Conservation (phyloP, 495 filamentous ascomycete species). For the Podospora tetraspora region DNA sequence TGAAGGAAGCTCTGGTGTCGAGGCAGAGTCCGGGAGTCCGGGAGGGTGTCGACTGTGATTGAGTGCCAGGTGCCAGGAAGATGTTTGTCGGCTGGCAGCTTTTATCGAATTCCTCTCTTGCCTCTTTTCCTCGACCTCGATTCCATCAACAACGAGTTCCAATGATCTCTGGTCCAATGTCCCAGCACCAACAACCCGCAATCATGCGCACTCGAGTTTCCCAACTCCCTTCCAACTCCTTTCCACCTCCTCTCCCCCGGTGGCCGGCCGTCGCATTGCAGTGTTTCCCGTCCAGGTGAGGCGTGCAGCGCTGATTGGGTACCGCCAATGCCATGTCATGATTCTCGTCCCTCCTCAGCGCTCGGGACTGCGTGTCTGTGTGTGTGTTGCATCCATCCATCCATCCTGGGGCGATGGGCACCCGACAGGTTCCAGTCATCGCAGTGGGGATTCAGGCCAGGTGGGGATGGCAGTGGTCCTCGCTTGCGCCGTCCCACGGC, state of each 20-base stretch:
- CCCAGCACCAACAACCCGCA: neutral
- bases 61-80: neutral
- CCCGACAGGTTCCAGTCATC: neutral
- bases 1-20: neutral
- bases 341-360: neutral
- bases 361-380: neutral
- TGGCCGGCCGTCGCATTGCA: neutral
- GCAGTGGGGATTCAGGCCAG: neutral
- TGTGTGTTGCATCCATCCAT: neutral
- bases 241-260: neutral
- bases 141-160: neutral
- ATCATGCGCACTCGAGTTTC: neutral
- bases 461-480: neutral
- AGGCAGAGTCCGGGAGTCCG: neutral
- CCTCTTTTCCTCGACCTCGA: neutral
- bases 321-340: slow-evolving; percentile 3
- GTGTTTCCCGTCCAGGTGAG: slow-evolving; percentile 1
- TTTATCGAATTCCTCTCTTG: neutral
- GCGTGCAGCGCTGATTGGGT: neutral
- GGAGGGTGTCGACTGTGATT: neutral
- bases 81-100: neutral
- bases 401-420: neutral
- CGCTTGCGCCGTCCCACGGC: neutral
- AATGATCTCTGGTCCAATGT: neutral
- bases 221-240: neutral